phyloP scores from a whole-genome alignment of 2,329 filamentous ascomycete genomes.

The Sclerotinia minor region DNA sequence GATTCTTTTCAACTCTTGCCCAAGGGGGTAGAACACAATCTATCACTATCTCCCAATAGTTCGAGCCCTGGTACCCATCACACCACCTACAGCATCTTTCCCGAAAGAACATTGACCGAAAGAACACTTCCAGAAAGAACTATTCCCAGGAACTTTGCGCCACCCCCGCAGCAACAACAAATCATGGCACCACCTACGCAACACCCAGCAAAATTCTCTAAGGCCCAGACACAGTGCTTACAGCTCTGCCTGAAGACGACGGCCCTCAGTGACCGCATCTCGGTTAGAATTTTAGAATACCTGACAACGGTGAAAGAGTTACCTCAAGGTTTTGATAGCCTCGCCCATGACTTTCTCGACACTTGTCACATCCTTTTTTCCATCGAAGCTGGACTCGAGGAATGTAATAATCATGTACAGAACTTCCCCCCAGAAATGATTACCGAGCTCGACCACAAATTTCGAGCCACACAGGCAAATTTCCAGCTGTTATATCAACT shows the following conservation, averaged over 20 bases:
- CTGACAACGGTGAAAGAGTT: slow-evolving; percentile 57
- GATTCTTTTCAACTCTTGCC: slow-evolving; percentile 14
- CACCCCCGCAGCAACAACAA: slow-evolving; percentile 1
- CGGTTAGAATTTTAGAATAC: slow-evolving; percentile 65
- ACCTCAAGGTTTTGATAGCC: slow-evolving; percentile 56
- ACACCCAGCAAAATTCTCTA: slow-evolving; percentile 22
- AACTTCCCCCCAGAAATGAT: slow-evolving; percentile 60
- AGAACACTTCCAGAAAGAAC: slow-evolving; percentile 1
- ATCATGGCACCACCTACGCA: slow-evolving; percentile 6
- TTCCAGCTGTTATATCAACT: slow-evolving; percentile 65
- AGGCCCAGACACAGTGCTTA: slow-evolving; percentile 39
- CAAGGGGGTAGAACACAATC: background rate
- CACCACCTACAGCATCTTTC: slow-evolving; percentile 5
- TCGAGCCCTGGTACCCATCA: background rate
- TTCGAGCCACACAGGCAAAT: slow-evolving; percentile 60
- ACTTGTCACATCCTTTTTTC: slow-evolving; percentile 65
- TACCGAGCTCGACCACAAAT: slow-evolving; percentile 63
- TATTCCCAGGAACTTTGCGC: background rate
- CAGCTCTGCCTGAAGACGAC: slow-evolving; percentile 60
- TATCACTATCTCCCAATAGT: slow-evolving; percentile 7
- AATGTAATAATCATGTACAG: slow-evolving; percentile 52
- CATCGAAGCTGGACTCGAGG: slow-evolving; percentile 65
- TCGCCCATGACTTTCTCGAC: slow-evolving; percentile 67
- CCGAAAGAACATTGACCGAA: slow-evolving; percentile 6
- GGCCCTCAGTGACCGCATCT: slow-evolving; percentile 61